These are phyloP conservation scores for Purpureocillium lavendulum DNA, from an alignment of 2,329 filamentous ascomycete genomes.

Conservation along the genomic window DNA sequence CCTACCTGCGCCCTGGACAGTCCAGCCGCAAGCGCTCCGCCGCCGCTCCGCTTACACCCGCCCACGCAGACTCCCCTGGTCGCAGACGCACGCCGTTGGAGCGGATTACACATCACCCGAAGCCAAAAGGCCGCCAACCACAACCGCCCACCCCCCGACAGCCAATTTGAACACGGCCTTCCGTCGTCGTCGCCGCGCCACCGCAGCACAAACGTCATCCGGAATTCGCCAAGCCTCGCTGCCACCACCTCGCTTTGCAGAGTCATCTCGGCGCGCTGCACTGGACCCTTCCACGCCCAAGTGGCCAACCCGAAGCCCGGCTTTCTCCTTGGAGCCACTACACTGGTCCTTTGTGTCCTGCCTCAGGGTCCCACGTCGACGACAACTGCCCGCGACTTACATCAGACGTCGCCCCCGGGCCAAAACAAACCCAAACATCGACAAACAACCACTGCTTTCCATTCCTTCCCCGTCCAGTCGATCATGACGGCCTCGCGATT, in stretches of 20 bases:
- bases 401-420: neutral
- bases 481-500: slow-evolving; percentile 25
- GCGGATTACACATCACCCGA: neutral
- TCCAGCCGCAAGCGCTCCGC: too few species aligned
- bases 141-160: neutral
- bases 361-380: too few species aligned
- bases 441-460: neutral
- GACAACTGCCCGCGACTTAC: neutral
- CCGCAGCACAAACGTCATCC: slow-evolving; percentile 12
- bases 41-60: neutral
- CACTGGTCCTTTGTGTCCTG: too few species aligned
- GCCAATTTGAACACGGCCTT: neutral
- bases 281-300: neutral
- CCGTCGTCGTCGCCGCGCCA: slow-evolving; percentile 9
- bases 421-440: too few species aligned
- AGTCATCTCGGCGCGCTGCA: slow-evolving; percentile 1
- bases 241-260: slow-evolving; percentile 1
- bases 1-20: too few species aligned
- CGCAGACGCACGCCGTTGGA: too few species aligned
- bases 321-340: too few species aligned
- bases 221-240: slow-evolving; percentile 13
- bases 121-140: neutral
- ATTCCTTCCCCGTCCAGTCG: slow-evolving; percentile 12
- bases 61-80: too few species aligned
- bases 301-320: too few species aligned